Percentiles rank a stretch among this genome's conserved stretches.
Evolutionary conservation across 2,329 filamentous ascomycete genomes (phyloP).

Genomic region (Aspergillus costaricaensis): DNA sequence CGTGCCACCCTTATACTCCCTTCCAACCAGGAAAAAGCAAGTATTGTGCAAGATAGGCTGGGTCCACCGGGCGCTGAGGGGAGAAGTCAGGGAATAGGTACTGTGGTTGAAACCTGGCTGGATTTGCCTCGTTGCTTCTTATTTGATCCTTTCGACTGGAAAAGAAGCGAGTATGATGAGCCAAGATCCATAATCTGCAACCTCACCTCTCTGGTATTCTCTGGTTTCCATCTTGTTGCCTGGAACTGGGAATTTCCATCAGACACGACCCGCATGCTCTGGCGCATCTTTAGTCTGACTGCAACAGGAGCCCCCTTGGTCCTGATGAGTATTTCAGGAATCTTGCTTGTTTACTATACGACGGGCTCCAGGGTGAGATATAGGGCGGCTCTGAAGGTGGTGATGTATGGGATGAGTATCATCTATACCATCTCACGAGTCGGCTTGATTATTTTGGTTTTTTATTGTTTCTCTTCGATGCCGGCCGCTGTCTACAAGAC

Average conservation of each 20-base stretch:
- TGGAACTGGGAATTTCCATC: conserved; percentile 3
- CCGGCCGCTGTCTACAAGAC: conserved; percentile 2
- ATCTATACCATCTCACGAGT: not conserved
- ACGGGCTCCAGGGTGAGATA: no score
- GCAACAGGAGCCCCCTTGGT: not conserved
- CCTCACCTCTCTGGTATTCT: not conserved
- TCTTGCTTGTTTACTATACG: not conserved
- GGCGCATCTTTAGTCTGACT: not conserved
- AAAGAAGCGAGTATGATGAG: not conserved
- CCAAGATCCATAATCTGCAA: not conserved
- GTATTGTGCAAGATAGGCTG: not conserved
- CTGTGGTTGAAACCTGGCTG: no score
- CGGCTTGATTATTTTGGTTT: not conserved
- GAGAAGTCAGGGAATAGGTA: no score
- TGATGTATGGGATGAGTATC: not conserved
- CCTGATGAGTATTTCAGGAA: not conserved
- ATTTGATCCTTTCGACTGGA: not conserved
- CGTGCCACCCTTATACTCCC: not conserved
- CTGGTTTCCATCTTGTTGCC: conserved; percentile 1
- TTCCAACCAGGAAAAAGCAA: not conserved
- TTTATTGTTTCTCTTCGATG: conserved; percentile 10
- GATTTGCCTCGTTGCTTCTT: not conserved
- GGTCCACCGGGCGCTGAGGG: no score
- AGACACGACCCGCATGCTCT: not conserved
- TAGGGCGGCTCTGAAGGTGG: not conserved